Percentiles rank a stretch among this genome's conserved stretches.
phyloP scores from a whole-genome alignment of 1,284 basidiomycete genomes.

The Pascua guehoae region DNA sequence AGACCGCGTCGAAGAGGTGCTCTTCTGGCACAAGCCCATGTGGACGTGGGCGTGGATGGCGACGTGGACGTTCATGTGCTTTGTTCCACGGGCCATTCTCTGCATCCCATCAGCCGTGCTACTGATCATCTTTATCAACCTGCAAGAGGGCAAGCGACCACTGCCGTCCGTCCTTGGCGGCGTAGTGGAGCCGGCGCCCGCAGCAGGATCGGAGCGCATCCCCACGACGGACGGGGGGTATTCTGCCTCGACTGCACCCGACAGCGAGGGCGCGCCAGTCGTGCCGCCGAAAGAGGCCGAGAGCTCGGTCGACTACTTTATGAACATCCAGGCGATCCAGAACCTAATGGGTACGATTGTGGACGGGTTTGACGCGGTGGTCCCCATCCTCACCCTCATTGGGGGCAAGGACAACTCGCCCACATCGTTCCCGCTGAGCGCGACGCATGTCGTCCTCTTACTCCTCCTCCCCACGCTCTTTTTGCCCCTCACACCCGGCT shows the following conservation, averaged over 20 bases:
- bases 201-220: conserved; percentile 5
- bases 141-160: conserved; percentile 36
- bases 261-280: conserved; percentile 25
- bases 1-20: conserved; percentile 48
- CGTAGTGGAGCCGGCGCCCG: conserved; percentile 13
- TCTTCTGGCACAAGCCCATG: conserved; percentile 49
- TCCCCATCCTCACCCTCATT: conserved; percentile 29
- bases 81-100: conserved; percentile 45
- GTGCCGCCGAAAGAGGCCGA: conserved; percentile 44
- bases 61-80: conserved; percentile 47
- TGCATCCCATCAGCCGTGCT: conserved; percentile 39
- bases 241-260: conserved; percentile 17
- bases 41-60: conserved; percentile 49
- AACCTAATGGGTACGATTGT: conserved; percentile 47
- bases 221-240: conserved; percentile 1
- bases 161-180: conserved; percentile 34
- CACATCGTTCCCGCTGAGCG: conserved; percentile 39
- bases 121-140: conserved; percentile 39
- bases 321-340: conserved; percentile 51
- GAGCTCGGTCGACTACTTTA: conserved; percentile 46
- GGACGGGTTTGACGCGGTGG: conserved; percentile 12
- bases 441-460: conserved; percentile 40
- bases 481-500: conserved; percentile 40
- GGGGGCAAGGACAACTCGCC: conserved; percentile 24
- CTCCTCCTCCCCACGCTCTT: conserved; percentile 41